Percentiles rank a stretch among this genome's conserved stretches.
Evolutionary conservation across 2,329 filamentous ascomycete species (phyloP).

Genomic region (Drechslerella dactyloides): DNA sequence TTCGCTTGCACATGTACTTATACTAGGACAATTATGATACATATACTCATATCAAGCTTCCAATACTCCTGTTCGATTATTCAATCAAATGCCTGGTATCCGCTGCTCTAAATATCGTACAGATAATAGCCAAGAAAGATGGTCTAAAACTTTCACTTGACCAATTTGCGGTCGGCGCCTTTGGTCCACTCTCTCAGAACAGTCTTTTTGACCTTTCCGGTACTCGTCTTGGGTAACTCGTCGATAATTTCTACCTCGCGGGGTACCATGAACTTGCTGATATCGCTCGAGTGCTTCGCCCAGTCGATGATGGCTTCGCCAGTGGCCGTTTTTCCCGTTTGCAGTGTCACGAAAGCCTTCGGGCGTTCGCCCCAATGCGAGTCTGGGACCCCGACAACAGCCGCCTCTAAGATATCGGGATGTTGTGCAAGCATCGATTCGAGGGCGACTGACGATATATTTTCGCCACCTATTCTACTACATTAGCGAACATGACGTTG

Average conservation of each 20-base stretch:
- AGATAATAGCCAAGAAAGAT: not conserved
- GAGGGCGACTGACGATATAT: slow-evolving; percentile 91
- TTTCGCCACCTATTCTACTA: slow-evolving; percentile 77
- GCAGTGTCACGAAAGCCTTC: slow-evolving; percentile 87
- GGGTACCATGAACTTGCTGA: slow-evolving; percentile 89
- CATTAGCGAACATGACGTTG: slow-evolving; percentile 12
- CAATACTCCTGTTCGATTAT: not conserved
- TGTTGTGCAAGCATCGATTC: slow-evolving; percentile 89
- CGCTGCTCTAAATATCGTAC: too few relatives aligned
- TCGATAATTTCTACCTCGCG: slow-evolving; percentile 76
- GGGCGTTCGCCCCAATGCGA: slow-evolving; percentile 95
- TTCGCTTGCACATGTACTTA: slow-evolving; percentile 8
- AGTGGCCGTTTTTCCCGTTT: slow-evolving; percentile 67
- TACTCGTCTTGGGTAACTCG: slow-evolving; percentile 95
- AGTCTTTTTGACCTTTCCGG: slow-evolving; percentile 96
- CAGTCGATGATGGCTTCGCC: slow-evolving; percentile 79
- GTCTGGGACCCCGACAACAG: slow-evolving; percentile 85
- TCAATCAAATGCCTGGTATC: too few relatives aligned
- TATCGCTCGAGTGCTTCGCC: slow-evolving; percentile 79
- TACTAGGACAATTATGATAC: slow-evolving; percentile 15
- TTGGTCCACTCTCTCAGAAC: slow-evolving; percentile 85
- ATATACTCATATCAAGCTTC: slow-evolving; percentile 11
- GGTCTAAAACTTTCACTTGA: slow-evolving; percentile 41
- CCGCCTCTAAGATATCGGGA: slow-evolving; percentile 86
- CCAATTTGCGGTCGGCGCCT: slow-evolving; percentile 58